These are phyloP conservation scores for Fragosphaeria purpurea DNA, from an alignment of 2,329 filamentous ascomycete species.

Conservation along the genomic window DNA sequence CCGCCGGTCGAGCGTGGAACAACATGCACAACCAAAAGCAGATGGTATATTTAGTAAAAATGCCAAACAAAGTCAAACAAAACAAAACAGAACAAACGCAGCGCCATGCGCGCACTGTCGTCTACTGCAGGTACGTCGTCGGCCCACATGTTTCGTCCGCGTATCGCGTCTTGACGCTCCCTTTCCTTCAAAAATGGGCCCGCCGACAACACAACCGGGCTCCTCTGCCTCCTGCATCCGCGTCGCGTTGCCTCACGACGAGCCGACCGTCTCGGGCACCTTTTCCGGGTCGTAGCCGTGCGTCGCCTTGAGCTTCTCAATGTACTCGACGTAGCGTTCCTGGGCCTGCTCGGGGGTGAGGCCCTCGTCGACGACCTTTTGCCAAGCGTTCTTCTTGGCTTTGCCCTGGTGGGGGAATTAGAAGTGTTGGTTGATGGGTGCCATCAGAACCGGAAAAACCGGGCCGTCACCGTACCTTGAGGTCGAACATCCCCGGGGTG, in stretches of 20 bases:
- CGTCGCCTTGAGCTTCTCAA: constrained; percentile 61
- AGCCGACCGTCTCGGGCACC: constrained; percentile 46
- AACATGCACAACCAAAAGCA: no score
- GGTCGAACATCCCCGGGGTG: constrained; percentile 58
- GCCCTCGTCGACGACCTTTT: constrained; percentile 55
- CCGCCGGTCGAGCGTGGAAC: no score
- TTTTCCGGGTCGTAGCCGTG: constrained; percentile 59
- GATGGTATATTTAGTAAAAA: no score
- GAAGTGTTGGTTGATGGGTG: neutral
- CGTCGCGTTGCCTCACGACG: neutral
- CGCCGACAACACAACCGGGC: no score
- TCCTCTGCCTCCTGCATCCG: no score
- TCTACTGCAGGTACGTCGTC: no score
- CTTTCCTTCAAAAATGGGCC: no score
- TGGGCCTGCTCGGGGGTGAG: constrained; percentile 58
- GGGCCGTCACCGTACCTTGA: constrained; percentile 41
- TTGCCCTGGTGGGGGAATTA: constrained; percentile 47
- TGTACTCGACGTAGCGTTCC: constrained; percentile 62
- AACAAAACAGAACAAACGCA: no score
- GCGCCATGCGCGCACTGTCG: no score
- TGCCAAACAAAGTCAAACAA: no score
- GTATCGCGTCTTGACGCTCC: no score
- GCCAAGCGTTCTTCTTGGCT: constrained; percentile 71
- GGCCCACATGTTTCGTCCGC: no score
- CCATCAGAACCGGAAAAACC: neutral